These are phyloP conservation scores for Triticum timopheevii DNA, from an alignment of 176 grass and related monocot genomes.

Conservation along the genomic window DNA sequence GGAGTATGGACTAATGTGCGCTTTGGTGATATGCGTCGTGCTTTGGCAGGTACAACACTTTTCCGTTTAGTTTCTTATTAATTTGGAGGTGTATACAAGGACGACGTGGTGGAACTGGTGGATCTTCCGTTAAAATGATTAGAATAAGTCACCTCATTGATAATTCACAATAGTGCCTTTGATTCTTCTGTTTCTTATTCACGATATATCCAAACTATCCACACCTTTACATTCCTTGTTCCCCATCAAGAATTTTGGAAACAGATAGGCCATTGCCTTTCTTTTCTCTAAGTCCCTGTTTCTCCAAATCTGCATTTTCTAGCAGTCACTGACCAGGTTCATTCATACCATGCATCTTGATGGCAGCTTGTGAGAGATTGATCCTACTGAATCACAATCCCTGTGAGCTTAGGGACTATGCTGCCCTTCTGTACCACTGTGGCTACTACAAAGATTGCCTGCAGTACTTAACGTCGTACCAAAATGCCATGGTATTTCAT, in stretches of 20 bases:
- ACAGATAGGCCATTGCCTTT: neutral
- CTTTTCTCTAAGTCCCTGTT: neutral
- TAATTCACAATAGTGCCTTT: neutral
- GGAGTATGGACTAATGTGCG: constrained; percentile 80
- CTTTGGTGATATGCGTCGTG: constrained; percentile 90
- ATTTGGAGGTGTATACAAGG: neutral
- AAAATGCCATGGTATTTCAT: constrained; percentile 43
- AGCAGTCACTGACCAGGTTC: neutral
- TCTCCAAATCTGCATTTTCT: neutral
- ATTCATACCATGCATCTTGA: constrained; percentile 19
- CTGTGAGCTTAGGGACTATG: constrained; percentile 76
- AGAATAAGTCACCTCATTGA: neutral
- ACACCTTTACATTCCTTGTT: neutral
- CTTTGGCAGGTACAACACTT: constrained; percentile 66
- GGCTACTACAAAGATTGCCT: constrained; percentile 80
- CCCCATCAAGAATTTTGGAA: neutral
- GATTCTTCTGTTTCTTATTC: neutral
- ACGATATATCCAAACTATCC: neutral
- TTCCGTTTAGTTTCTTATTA: neutral
- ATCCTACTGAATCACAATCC: constrained; percentile 53
- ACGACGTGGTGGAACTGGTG: neutral
- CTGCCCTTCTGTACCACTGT: constrained; percentile 81
- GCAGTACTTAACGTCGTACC: constrained; percentile 54
- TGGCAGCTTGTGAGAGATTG: constrained; percentile 76
- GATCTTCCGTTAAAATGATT: neutral